These are phyloP conservation scores for Eimeria acervulina DNA, from an alignment of 169 alveolate species.

Conservation along the genomic window DNA sequence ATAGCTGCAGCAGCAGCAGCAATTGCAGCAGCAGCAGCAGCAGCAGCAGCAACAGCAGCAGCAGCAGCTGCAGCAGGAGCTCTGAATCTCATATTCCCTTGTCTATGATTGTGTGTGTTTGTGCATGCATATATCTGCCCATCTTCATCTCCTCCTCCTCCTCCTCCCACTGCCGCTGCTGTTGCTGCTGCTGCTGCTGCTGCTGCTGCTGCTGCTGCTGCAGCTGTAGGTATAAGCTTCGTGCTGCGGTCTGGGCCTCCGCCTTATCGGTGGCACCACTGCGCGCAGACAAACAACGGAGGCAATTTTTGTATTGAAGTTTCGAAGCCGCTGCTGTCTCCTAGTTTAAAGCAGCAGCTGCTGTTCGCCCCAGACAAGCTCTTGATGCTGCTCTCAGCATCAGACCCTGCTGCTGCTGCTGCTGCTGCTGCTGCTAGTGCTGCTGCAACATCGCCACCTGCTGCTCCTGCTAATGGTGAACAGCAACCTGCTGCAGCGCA, in stretches of 20 bases:
- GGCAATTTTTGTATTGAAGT: conserved; percentile 31
- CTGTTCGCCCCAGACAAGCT: conserved; percentile 35
- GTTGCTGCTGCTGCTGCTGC: conserved; percentile 16
- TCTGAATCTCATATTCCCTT: neutral
- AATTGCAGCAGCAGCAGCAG: conserved; percentile 39
- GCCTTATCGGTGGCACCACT: conserved; percentile 58
- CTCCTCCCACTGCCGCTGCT: neutral
- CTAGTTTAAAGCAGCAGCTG: conserved; percentile 45
- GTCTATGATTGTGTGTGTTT: neutral
- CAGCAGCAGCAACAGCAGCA: conserved; percentile 59
- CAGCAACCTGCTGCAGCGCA: neutral
- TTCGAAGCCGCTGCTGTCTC: conserved; percentile 6
- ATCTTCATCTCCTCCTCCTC: neutral
- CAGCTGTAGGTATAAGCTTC: conserved; percentile 61
- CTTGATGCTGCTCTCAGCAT: neutral
- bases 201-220: conserved; percentile 47
- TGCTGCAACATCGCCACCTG: neutral
- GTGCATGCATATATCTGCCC: neutral
- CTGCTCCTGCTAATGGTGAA: neutral
- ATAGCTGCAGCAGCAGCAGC: conserved; percentile 45
- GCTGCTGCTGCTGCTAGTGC: conserved; percentile 52
- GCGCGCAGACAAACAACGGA: neutral
- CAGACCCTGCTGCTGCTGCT: conserved; percentile 2
- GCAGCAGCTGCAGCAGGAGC: neutral
- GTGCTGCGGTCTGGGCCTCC: conserved; percentile 41